phyloP scores from a whole-genome alignment of 164 flowering plant species.

The Amborella trichopoda region DNA sequence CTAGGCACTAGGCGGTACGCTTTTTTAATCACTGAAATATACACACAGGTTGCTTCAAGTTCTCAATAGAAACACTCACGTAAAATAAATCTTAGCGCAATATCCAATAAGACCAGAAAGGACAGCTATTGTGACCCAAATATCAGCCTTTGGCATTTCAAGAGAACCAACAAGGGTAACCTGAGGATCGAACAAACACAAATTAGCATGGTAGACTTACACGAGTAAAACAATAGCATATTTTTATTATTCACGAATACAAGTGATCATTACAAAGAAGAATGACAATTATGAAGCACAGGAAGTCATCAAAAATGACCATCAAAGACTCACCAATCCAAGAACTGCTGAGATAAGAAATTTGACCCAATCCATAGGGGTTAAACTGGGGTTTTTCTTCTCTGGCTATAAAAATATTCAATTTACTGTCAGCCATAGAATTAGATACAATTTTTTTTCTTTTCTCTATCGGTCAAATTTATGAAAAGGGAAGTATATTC shows the following conservation, averaged over 20 bases:
- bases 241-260: no score
- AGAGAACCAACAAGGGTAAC: conserved; percentile 69
- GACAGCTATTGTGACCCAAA: conserved; percentile 71
- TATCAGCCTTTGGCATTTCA: conserved; percentile 67
- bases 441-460: neutral
- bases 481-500: no score
- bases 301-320: no score
- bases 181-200: no score
- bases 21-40: no score
- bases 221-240: no score
- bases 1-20: no score
- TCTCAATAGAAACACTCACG: conserved; percentile 32
- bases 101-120: conserved; percentile 76
- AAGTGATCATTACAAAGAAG: no score
- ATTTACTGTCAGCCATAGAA: conserved; percentile 2
- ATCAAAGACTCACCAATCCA: conserved; percentile 58
- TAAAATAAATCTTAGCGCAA: conserved; percentile 92
- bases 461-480: no score
- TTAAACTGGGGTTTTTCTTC: conserved; percentile 92
- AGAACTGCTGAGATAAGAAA: conserved; percentile 73
- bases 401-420: conserved; percentile 51
- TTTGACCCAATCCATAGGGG: conserved; percentile 97
- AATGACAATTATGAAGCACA: no score
- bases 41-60: neutral
- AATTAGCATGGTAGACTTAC: no score